Percentiles rank a stretch among this genome's conserved stretches.
These are phyloP conservation scores for Uronychia binucleata DNA, from an alignment of 73 alveolate species.

Conservation along the genomic window DNA sequence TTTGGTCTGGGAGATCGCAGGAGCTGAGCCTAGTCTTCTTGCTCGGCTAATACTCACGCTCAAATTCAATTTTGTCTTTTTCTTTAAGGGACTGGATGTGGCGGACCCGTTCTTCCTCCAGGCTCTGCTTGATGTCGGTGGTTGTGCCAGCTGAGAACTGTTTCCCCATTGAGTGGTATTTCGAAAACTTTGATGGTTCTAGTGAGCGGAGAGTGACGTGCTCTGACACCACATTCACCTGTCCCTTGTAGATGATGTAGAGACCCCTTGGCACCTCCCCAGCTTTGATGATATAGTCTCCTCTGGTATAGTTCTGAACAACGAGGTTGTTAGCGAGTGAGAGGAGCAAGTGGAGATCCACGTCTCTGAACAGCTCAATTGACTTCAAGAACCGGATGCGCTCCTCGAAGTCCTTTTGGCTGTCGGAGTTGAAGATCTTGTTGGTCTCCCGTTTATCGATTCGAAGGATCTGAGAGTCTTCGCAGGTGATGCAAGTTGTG, in stretches of 20 bases:
- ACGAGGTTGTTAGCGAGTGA: not conserved
- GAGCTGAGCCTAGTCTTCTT: too few relatives aligned
- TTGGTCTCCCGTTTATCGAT: conserved; percentile 31
- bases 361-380: conserved; percentile 21
- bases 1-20: too few relatives aligned
- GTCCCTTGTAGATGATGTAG: conserved; percentile 19
- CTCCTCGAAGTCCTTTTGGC: conserved; percentile 9
- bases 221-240: too few relatives aligned
- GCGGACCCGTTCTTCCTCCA: not conserved
- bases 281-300: conserved; percentile 52
- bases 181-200: too few relatives aligned
- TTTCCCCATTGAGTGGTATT: too few relatives aligned
- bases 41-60: too few relatives aligned
- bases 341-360: not conserved
- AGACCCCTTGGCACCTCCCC: conserved; percentile 40
- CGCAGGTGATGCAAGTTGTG: not conserved
- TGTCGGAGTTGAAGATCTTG: not conserved
- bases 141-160: too few relatives aligned
- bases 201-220: too few relatives aligned
- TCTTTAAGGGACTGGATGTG: not conserved
- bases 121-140: too few relatives aligned
- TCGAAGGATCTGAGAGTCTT: conserved; percentile 17
- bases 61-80: too few relatives aligned
- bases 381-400: conserved; percentile 10
- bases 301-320: conserved; percentile 17